These are phyloP conservation scores for Talaromyces proteolyticus DNA, from an alignment of 495 filamentous ascomycete genomes.

Conservation along the genomic window DNA sequence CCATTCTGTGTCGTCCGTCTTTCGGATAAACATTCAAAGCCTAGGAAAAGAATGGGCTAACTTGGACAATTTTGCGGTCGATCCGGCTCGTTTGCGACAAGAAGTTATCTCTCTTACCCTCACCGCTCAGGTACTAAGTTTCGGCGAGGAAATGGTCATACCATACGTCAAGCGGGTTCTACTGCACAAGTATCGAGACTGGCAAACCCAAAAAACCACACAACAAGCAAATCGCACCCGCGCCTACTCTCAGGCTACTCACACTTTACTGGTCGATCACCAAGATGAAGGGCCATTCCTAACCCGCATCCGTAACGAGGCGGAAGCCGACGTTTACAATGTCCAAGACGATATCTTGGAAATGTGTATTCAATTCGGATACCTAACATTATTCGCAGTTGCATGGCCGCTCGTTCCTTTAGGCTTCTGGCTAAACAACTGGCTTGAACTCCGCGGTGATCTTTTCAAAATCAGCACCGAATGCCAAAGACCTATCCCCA, in stretches of 20 bases:
- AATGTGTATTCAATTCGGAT: slow-evolving; percentile 53
- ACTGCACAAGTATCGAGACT: slow-evolving; percentile 33
- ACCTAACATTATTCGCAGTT: slow-evolving; percentile 82
- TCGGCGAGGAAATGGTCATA: slow-evolving; percentile 78
- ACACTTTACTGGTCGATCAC: slow-evolving; percentile 37
- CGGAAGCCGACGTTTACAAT: slow-evolving; percentile 76
- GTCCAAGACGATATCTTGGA: slow-evolving; percentile 49
- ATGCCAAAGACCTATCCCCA: slow-evolving; percentile 82
- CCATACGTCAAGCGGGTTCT: slow-evolving; percentile 70
- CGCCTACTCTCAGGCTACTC: slow-evolving; percentile 20
- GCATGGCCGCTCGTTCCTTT: slow-evolving; percentile 85
- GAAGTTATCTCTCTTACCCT: slow-evolving; percentile 95
- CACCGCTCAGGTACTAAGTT: slow-evolving; percentile 83
- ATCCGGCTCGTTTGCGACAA: slow-evolving; percentile 73
- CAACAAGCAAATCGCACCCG: slow-evolving; percentile 10
- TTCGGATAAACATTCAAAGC: background rate
- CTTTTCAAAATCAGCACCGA: slow-evolving; percentile 88
- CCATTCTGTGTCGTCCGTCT: slow-evolving; percentile 22
- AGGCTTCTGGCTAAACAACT: slow-evolving; percentile 90
- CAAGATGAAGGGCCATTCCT: slow-evolving; percentile 73
- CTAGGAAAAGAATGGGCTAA: slow-evolving; percentile 51
- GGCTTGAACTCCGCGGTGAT: slow-evolving; percentile 88
- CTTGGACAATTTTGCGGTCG: slow-evolving; percentile 58
- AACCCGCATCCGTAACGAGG: slow-evolving; percentile 71
- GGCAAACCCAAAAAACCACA: slow-evolving; percentile 13